Base-by-base conservation (phyloP, 257 asterid species). In the Fraxinus americana region DNA sequence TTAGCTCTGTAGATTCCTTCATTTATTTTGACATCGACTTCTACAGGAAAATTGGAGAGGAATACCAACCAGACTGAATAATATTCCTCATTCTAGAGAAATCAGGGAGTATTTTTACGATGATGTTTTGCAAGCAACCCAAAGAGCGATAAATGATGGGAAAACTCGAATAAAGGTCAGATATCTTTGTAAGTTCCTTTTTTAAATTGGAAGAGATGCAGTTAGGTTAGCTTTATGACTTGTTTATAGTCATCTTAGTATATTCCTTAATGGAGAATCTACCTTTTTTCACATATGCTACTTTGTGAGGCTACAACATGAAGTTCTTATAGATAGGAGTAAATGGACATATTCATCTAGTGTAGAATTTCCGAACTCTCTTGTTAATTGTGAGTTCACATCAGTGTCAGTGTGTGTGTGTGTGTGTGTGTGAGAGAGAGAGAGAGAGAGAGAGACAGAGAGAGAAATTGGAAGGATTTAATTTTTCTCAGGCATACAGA, bases 71-170 rank as follows among this genome's bases (percentile, higher is more conserved):
- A 90, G 92, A 80, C 86, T 92, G 82, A 94, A 94, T 82, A 92
- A 92, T 80, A 94, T 94, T 88, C 99, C 99, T 79, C 99, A 92
- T 86, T 92, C 99, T 25, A 89, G 94, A 90, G 99, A 94, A 85
- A 94, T 94, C 85, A 88, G 99, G 88, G 84, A 87, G 78, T 92
- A 94, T 81, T 94, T 94, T 80, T 94, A 94, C 72, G 87, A 89
- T 45, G 99, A 92, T 84, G 97, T 92, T 82, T 83, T 91, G 84
- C 94, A 84, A 83, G 97, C 98, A 77, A 90, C 98, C 45, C 84
- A 88, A 81, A 87, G 92, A 80, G 98, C 99, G 63, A 36, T 94
- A 81, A 83, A 83, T 77, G 90, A 87, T 78, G 99, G 99, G 73
- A 94, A 92, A 90, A 90, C 94, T 83, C 88, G 96, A 72, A 36